Conservation (phyloP, 2,329 filamentous ascomycete species). For the Trichoderma koningiopsis region DNA sequence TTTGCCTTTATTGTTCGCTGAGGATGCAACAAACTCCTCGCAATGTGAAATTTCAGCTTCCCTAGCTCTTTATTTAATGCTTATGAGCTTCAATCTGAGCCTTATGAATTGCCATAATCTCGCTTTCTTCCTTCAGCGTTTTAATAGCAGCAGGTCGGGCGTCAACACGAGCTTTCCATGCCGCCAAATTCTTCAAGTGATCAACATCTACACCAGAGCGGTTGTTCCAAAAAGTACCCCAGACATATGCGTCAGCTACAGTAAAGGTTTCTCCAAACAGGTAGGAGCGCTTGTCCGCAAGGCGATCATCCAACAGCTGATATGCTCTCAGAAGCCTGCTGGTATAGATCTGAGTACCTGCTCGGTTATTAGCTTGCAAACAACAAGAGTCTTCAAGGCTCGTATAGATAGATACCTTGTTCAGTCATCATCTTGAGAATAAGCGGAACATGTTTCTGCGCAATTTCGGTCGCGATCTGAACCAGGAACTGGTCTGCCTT, state of each 20-base stretch:
- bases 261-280: not conserved
- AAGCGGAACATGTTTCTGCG: slow-evolving; percentile 13
- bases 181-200: not conserved
- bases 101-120: not conserved
- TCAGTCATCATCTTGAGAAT: slow-evolving; percentile 18
- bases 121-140: not conserved
- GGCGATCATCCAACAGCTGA: slow-evolving; percentile 1
- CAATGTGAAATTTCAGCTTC: not conserved
- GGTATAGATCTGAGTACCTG: not conserved
- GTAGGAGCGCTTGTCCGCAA: not conserved
- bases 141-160: slow-evolving; percentile 1
- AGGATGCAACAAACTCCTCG: no score
- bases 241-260: slow-evolving; percentile 11
- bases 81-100: not conserved
- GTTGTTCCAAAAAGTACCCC: slow-evolving; percentile 11
- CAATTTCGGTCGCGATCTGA: slow-evolving; percentile 3
- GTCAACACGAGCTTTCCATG: slow-evolving; percentile 8
- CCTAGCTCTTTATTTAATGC: not conserved
- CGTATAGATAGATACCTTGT: not conserved
- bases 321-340: slow-evolving; percentile 6
- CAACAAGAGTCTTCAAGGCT: not conserved
- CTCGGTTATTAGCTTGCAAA: not conserved
- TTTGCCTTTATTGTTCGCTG: not conserved
- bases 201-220: slow-evolving; percentile 1
- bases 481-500: slow-evolving; percentile 11